A percentile compares a stretch with the other conserved stretches of the same genome.
These are phyloP conservation scores for Cornus controversa DNA, from an alignment of 148 eudicot genomes.

Conservation along the genomic window DNA sequence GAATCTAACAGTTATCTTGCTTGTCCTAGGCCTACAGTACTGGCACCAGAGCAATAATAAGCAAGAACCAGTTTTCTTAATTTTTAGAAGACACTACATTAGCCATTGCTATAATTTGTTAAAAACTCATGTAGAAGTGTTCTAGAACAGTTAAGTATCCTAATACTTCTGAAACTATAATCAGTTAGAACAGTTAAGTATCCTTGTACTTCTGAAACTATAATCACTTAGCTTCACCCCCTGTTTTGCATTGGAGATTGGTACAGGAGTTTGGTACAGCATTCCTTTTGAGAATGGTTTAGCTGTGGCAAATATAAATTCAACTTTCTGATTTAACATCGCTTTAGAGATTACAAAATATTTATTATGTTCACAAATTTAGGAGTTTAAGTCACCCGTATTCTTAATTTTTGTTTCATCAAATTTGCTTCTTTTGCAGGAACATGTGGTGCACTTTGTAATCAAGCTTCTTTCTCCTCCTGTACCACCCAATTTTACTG, in stretches of 20 bases:
- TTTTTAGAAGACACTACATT: too few relatives aligned
- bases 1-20: too few relatives aligned
- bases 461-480: constrained; percentile 32
- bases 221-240: constrained; percentile 2
- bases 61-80: too few relatives aligned
- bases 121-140: too few relatives aligned
- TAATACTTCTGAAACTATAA: too few relatives aligned
- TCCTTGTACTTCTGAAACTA: neutral
- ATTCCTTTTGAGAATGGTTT: constrained; percentile 3
- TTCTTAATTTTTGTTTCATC: neutral
- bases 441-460: constrained; percentile 31
- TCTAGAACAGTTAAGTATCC: neutral
- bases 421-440: constrained; percentile 15
- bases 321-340: neutral
- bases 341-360: neutral
- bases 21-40: too few relatives aligned
- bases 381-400: neutral
- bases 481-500: constrained; percentile 16
- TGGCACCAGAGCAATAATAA: too few relatives aligned
- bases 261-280: neutral
- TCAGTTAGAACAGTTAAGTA: too few relatives aligned
- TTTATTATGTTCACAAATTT: too few relatives aligned
- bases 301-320: neutral
- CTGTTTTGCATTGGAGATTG: neutral
- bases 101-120: too few relatives aligned